Evolutionary conservation across 2,329 filamentous ascomycete species (phyloP).

Genomic region (Venturia effusa): DNA sequence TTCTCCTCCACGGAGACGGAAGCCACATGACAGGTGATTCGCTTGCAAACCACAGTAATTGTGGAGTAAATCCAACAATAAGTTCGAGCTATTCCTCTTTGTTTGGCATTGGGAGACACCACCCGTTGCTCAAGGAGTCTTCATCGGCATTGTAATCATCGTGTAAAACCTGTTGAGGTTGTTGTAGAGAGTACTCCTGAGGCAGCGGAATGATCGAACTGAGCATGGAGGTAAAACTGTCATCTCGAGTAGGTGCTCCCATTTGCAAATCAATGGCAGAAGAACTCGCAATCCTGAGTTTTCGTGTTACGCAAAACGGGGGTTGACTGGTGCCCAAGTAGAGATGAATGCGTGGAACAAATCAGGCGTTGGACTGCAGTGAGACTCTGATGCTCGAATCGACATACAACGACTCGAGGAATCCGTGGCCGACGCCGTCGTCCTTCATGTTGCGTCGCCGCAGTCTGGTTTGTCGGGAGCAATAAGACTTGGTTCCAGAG

Average conservation of each 20-base stretch:
- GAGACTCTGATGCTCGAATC: not conserved
- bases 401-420: not conserved
- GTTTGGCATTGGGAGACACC: not conserved
- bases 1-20: not conserved
- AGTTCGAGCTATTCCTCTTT: not conserved
- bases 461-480: not conserved
- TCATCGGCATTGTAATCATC: not conserved
- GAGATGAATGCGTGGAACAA: not conserved
- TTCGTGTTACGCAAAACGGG: not conserved
- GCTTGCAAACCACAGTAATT: not conserved
- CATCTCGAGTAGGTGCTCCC: not conserved
- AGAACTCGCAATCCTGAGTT: no score
- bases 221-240: not conserved
- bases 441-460: not conserved
- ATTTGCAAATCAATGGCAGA: no score
- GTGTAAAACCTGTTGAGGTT: not conserved
- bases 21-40: not conserved
- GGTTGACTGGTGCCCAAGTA: not conserved
- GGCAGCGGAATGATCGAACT: not conserved
- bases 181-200: not conserved
- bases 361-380: not conserved
- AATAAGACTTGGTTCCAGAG: not conserved
- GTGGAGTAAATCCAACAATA: not conserved
- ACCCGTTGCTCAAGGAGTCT: no score
- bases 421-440: not conserved